These are phyloP conservation scores for Panaeolus papilionaceus DNA, from an alignment of 768 basidiomycete genomes.

Conservation along the genomic window DNA sequence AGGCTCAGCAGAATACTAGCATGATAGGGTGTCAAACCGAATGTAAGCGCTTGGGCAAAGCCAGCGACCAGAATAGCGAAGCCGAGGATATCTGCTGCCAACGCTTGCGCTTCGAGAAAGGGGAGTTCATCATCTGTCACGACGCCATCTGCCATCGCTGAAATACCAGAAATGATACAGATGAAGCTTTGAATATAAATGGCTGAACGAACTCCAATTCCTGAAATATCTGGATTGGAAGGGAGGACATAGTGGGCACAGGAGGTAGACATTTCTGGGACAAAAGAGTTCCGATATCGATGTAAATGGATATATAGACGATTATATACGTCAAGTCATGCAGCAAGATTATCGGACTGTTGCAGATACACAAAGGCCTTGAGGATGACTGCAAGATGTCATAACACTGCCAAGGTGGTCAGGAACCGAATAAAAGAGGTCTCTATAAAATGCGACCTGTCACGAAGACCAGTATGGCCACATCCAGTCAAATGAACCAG, in stretches of 20 bases:
- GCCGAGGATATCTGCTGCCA: constrained; percentile 29
- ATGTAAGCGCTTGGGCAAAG: constrained; percentile 27
- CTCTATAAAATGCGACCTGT: too few relatives aligned
- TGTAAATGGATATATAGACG: too few relatives aligned
- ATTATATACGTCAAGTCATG: too few relatives aligned
- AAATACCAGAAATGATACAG: constrained; percentile 31
- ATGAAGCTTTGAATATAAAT: constrained; percentile 34
- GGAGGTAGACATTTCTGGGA: background rate
- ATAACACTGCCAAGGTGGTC: too few relatives aligned
- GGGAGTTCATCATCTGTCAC: constrained; percentile 28
- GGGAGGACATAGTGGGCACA: background rate
- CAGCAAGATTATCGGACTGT: too few relatives aligned
- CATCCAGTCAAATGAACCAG: too few relatives aligned
- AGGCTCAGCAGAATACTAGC: constrained; percentile 28
- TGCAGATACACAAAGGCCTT: too few relatives aligned
- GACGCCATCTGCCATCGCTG: constrained; percentile 25
- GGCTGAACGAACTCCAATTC: constrained; percentile 33
- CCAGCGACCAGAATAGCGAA: constrained; percentile 34
- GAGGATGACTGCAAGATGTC: too few relatives aligned
- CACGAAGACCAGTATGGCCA: too few relatives aligned
- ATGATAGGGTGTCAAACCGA: constrained; percentile 28
- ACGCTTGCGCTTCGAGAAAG: constrained; percentile 21
- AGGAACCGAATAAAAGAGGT: too few relatives aligned
- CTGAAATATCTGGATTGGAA: constrained; percentile 26
- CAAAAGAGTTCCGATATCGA: too few relatives aligned